phyloP scores from a whole-genome alignment of 495 filamentous ascomycete species.

The Penicillium verhagenii region DNA sequence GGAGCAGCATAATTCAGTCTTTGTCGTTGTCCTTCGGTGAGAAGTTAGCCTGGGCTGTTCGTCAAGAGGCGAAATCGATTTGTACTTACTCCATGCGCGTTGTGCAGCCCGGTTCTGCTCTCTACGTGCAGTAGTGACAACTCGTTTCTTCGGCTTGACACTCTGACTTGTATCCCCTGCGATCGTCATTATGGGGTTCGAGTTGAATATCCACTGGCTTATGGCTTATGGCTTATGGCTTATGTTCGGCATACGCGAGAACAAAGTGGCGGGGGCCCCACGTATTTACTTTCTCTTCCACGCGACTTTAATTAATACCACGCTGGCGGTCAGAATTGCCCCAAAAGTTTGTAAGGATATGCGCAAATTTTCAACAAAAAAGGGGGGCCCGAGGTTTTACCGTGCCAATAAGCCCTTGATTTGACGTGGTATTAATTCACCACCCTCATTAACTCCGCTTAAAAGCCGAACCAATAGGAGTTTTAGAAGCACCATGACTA shows the following conservation, averaged over 20 bases:
- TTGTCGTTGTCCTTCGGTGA: constrained; percentile 4
- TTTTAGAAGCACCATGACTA: neutral
- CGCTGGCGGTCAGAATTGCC: no score
- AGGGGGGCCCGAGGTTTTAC: no score
- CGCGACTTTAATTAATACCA: no score
- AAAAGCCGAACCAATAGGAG: neutral
- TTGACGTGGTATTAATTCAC: no score
- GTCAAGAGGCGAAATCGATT: neutral
- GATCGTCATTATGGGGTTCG: neutral
- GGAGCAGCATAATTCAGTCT: neutral
- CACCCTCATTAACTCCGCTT: neutral
- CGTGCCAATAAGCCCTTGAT: no score
- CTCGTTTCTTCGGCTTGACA: constrained; percentile 20
- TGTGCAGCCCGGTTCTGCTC: constrained; percentile 44
- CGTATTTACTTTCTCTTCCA: no score
- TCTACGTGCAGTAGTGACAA: constrained; percentile 40
- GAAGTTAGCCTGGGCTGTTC: neutral
- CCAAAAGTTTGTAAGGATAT: no score
- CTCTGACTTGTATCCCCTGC: neutral
- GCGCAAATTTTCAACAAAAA: no score
- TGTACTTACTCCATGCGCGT: constrained; percentile 38
- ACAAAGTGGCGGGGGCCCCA: neutral
- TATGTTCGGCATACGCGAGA: neutral
- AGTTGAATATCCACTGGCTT: neutral
- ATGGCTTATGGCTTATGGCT: constrained; percentile 2